Evolutionary conservation across 345 rosid genomes (phyloP), one percentile per base, ranked within the genome.

Genomic region (Brassica cretica): DNA sequence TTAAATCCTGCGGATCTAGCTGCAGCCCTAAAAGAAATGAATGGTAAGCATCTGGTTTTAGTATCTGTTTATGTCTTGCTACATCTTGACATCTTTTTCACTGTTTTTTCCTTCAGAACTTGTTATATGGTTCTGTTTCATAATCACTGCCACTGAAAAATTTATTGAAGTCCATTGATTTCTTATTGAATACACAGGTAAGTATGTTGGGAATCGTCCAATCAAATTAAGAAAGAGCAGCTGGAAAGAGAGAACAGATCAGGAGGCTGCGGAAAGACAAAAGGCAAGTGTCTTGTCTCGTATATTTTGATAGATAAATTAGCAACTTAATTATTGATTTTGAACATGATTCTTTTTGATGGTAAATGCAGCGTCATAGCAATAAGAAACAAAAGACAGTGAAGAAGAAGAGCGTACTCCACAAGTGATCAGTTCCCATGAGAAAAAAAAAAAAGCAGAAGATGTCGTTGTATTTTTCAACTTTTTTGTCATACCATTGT

Each of bases 131-230:
- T 63, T 62, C 21, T 64, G 44, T 41, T 46, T 58, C 2, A 21
- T 64, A 70, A 6, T 24, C 29, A 68, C 10, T 46, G 62, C 37
- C 14, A 9, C 51, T 32, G 39, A 69, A 32, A 51, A 44, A 5
- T 12, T 3, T 35, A n/a, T 53, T 63, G 49, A 30, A 2, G 9
- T 68, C 65, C 68, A 30, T 49, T 60, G 55, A 33, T 72, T 66
- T 63, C 51, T 4, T 61, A 63, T 32, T 55, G 66, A 70, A 69
- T 10, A 55, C 73, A 75, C 86, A 95, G 99, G 99, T 51, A 95
- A 95, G 78, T 95, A 95, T 80, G 99, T 95, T 10, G 99, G 99
- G 63, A 95, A 95, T 77, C 85, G 99, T 44, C 99, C 98, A 0
- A 93, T 95, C 64, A 95, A 95, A 75, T 84, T 95, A 66, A 87